Evolutionary conservation across 257 asterid genomes (phyloP).

Genomic region (Capsicum pubescens): DNA sequence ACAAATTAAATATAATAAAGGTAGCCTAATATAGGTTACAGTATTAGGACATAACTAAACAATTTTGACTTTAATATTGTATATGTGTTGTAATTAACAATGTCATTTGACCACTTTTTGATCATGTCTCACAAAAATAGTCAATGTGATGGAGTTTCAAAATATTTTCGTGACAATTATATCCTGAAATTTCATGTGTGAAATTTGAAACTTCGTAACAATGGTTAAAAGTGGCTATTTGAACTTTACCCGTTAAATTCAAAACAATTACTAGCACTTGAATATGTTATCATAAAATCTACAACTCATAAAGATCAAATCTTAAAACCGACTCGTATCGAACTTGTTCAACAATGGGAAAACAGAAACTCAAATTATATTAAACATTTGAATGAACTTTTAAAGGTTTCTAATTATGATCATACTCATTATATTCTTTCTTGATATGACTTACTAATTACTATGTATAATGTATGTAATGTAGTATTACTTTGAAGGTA

Average conservation of each 20-base stretch:
- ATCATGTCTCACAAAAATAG: not conserved
- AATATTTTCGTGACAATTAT: not conserved
- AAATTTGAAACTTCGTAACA: not conserved
- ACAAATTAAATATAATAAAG: not conserved
- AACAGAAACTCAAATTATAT: not conserved
- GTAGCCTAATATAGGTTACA: not conserved
- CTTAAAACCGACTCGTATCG: not conserved
- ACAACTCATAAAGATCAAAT: not conserved
- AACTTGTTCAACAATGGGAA: not conserved
- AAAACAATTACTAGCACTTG: not conserved
- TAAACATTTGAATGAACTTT: not conserved
- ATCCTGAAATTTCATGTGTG: not conserved
- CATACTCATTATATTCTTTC: not conserved
- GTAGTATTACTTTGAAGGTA: too few relatives aligned
- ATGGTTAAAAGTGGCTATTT: not conserved
- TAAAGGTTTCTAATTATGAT: slow-evolving; percentile 10
- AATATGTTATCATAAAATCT: not conserved
- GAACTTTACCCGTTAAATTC: not conserved
- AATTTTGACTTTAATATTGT: not conserved
- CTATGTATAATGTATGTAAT: not conserved
- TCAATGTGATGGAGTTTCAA: not conserved
- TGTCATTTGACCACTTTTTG: not conserved
- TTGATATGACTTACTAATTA: not conserved
- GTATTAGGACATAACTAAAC: not conserved
- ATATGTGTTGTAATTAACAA: not conserved